phyloP scores from a whole-genome alignment of 1,139 yeast species.

The Saccharomycopsis hybrid region DNA sequence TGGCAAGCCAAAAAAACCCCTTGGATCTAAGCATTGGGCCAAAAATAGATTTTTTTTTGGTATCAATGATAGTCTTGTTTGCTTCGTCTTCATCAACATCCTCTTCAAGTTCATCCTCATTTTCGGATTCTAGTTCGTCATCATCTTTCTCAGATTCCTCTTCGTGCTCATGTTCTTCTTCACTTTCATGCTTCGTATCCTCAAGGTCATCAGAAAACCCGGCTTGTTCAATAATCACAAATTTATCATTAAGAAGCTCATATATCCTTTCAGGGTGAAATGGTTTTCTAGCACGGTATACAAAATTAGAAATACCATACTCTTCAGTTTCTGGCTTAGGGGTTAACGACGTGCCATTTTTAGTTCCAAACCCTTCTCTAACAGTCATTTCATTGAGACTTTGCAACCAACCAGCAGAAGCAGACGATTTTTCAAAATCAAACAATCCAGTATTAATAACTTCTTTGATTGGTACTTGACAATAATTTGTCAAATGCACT shows the following conservation, averaged over 20 bases:
- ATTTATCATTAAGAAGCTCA: constrained; percentile 33
- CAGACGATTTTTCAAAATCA: constrained; percentile 36
- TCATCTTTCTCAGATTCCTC: not conserved
- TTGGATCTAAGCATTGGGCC: constrained; percentile 37
- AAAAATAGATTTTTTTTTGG: constrained; percentile 34
- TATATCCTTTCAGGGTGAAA: constrained; percentile 39
- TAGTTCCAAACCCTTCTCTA: constrained; percentile 31
- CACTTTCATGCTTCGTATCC: not conserved
- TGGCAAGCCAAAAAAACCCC: constrained; percentile 44
- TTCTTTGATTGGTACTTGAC: constrained; percentile 31
- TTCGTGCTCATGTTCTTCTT: constrained; percentile 22
- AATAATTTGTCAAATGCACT: constrained; percentile 32
- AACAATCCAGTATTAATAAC: constrained; percentile 30
- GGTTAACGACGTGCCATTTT: constrained; percentile 21
- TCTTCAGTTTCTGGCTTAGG: not conserved
- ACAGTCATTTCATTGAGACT: constrained; percentile 28
- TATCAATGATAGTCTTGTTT: constrained; percentile 26
- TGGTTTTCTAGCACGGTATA: constrained; percentile 36
- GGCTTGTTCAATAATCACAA: constrained; percentile 29
- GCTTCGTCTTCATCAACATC: constrained; percentile 26
- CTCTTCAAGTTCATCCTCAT: constrained; percentile 23
- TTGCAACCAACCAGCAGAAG: constrained; percentile 43
- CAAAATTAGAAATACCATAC: constrained; percentile 39
- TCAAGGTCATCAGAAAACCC: constrained; percentile 1
- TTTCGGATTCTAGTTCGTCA: not conserved